These are phyloP conservation scores for Candida michaelii DNA, from an alignment of 805 yeast genomes.

Conservation along the genomic window DNA sequence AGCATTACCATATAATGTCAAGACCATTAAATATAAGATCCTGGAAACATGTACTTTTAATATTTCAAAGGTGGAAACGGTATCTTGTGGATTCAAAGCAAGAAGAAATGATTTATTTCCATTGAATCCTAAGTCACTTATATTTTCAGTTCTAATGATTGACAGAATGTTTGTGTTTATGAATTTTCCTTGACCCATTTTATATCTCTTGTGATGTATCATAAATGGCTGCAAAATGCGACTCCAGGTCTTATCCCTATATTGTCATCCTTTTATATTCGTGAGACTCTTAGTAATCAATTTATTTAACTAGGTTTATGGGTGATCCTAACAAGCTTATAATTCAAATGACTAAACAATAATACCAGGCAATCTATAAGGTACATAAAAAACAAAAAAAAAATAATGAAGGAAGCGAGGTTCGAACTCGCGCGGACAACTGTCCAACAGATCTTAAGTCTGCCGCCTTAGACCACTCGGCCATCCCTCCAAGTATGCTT, in stretches of 20 bases:
- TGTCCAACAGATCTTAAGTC: constrained; percentile 50
- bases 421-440: constrained; percentile 53
- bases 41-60: constrained; percentile 20
- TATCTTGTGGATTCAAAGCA: constrained; percentile 15
- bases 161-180: background rate
- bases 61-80: constrained; percentile 18
- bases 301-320: no score
- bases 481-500: constrained; percentile 40
- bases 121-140: constrained; percentile 14
- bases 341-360: no score
- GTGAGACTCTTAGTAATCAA: no score
- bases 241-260: no score
- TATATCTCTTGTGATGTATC: background rate
- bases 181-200: background rate
- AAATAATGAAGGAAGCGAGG: constrained; percentile 49
- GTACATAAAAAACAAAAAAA: constrained; percentile 12
- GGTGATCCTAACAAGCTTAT: no score
- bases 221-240: constrained; percentile 6
- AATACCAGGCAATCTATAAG: no score
- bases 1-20: background rate
- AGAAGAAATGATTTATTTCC: constrained; percentile 12
- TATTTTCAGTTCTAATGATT: background rate
- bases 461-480: constrained; percentile 53
- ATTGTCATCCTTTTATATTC: no score
- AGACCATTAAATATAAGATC: constrained; percentile 12